These are phyloP conservation scores for Amanita pseudoporphyria DNA, from an alignment of 768 basidiomycete species.

Conservation along the genomic window DNA sequence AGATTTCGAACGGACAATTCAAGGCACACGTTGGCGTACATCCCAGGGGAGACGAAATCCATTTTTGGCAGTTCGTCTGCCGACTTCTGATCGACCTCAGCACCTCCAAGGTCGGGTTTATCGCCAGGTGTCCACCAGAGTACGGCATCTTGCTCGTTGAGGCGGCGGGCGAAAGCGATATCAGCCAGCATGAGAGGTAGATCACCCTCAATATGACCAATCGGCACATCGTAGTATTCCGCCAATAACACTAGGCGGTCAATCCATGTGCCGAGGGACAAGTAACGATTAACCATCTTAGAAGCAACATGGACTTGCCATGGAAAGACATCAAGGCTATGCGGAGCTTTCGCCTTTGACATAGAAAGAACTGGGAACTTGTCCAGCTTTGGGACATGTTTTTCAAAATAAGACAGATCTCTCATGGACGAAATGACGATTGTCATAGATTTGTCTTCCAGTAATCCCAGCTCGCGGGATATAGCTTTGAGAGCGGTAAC, in stretches of 20 bases:
- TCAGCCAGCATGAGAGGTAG: constrained; percentile 84
- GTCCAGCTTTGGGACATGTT: constrained; percentile 53
- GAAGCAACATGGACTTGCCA: constrained; percentile 81
- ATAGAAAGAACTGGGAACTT: constrained; percentile 87
- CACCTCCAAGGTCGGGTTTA: constrained; percentile 87
- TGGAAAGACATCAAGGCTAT: constrained; percentile 71
- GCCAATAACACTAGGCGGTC: constrained; percentile 72
- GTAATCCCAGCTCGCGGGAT: constrained; percentile 73
- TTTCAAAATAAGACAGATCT: constrained; percentile 76
- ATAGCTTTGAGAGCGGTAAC: constrained; percentile 75
- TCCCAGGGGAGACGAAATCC: constrained; percentile 77
- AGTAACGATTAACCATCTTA: constrained; percentile 79
- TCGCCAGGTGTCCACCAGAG: constrained; percentile 96
- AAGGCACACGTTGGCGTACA: constrained; percentile 88
- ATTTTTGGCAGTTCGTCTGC: constrained; percentile 74
- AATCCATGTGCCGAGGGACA: constrained; percentile 70
- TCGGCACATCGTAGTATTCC: constrained; percentile 85
- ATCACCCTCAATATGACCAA: constrained; percentile 90
- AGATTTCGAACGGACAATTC: constrained; percentile 86
- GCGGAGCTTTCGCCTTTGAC: constrained; percentile 68
- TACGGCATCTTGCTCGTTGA: constrained; percentile 81
- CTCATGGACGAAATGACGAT: constrained; percentile 82
- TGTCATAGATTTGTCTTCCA: constrained; percentile 65
- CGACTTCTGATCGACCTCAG: constrained; percentile 76
- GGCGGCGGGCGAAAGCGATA: constrained; percentile 80